Percentiles rank a stretch among this genome's conserved stretches.
Conservation (phyloP, 257 asterid genomes). For the Misopates orontium region DNA sequence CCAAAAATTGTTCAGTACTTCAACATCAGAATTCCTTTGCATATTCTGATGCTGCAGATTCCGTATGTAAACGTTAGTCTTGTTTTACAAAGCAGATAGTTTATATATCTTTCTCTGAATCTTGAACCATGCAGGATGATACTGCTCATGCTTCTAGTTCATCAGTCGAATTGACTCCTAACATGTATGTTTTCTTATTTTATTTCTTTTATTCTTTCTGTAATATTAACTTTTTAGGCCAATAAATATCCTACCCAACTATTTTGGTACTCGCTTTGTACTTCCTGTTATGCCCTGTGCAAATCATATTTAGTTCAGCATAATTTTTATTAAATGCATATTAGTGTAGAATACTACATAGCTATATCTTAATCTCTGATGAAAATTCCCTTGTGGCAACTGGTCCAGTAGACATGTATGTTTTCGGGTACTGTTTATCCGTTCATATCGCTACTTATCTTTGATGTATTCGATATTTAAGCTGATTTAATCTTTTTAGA, state of each 20-base stretch:
- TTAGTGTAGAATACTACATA: no score
- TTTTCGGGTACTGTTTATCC: conserved; percentile 3
- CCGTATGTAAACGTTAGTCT: conserved; percentile 34
- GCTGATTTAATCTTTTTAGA: conserved; percentile 37
- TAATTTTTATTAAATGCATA: neutral
- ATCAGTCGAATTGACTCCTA: conserved; percentile 35
- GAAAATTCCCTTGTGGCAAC: neutral
- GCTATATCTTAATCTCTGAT: no score
- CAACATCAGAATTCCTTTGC: conserved; percentile 50
- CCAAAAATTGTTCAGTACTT: conserved; percentile 32
- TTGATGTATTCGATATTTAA: conserved; percentile 6
- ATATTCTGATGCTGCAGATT: conserved; percentile 46
- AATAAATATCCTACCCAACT: neutral
- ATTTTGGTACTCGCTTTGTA: neutral
- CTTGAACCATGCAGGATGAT: conserved; percentile 48
- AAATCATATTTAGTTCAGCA: neutral
- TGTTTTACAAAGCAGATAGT: conserved; percentile 1
- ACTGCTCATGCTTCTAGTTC: conserved; percentile 40
- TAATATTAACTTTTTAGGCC: neutral
- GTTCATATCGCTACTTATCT: conserved; percentile 8
- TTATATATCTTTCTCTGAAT: conserved; percentile 25
- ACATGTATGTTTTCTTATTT: conserved; percentile 36
- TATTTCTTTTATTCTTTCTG: conserved; percentile 11
- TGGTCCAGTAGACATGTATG: neutral
- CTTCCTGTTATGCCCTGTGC: conserved; percentile 5